Evolutionary conservation across 225 moss, liverwort and hornwort species (phyloP), one percentile per base, ranked within the genome.

Genomic region (Asterella californica): DNA sequence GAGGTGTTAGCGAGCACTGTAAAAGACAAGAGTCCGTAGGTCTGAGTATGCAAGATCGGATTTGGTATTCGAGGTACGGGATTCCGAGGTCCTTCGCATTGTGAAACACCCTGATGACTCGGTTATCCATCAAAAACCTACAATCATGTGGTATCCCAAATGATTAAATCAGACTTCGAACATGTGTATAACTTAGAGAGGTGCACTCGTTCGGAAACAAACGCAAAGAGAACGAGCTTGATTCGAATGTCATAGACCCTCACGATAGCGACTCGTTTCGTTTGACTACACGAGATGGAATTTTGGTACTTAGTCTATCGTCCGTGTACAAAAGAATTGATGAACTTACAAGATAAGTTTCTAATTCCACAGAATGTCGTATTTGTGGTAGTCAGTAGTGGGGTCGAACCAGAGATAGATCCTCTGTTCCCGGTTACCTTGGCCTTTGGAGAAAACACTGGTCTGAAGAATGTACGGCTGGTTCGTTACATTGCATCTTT

Each of bases 361-460:
- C 67, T 84, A 84, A 72, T 91, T 90, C 91, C 91, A 91, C 83
- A 91, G 86, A 76, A 91, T 67, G 65, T 82, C 85, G 82, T 91
- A 91, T 10, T 82, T 76, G 70, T 91, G 91, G 61, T 82, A 90
- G 30, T 86, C 84, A n/a, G 79, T 30, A 47, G 85, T 52, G 3
- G 88, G 90, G 80, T 90, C 87, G 62, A 88, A 90, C 88, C 88
- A 87, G 0, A 88, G 83, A 11, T 73, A 17, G 47, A 85, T 70
- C 50, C 88, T 87, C 78, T 90, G 87, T 82, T 89, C 90, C 2
- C 88, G 12, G 15, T 50, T n/a, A 5, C 79, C 74, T 47, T 24
- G 7, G 10, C 74, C 74, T 48, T 74, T 47, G 6, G 77, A 68
- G 52, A 74, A 74, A 1, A 79, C 79, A 42, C 70, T 79, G 5